Percentiles rank a stretch among this genome's conserved stretches.
Evolutionary conservation across 257 asterid species (phyloP).

Genomic region (Echites panduratus): DNA sequence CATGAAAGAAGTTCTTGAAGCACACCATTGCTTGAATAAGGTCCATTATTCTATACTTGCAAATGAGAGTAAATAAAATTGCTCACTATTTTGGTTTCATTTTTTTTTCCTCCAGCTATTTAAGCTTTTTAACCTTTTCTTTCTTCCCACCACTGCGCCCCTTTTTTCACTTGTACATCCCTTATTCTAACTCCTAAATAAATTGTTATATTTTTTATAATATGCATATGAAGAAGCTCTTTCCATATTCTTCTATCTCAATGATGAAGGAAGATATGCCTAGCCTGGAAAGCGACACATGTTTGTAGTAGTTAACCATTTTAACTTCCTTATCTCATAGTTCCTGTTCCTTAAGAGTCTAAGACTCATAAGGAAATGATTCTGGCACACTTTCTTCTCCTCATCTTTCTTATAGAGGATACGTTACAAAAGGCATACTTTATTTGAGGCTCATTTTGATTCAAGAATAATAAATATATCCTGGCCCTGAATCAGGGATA

Average conservation of each 20-base stretch:
- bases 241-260: not conserved
- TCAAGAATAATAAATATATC: not conserved
- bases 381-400: not conserved
- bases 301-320: not conserved
- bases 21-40: constrained; percentile 93
- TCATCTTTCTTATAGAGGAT: not conserved
- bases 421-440: not conserved
- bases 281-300: not conserved
- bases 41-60: constrained; percentile 26
- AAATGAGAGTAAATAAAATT: not conserved
- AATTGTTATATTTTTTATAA: not conserved
- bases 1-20: constrained; percentile 88
- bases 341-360: not conserved
- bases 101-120: not conserved
- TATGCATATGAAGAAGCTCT: not conserved
- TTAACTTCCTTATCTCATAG: not conserved
- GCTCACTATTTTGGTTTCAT: not conserved
- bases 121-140: not conserved
- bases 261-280: not conserved
- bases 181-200: not conserved
- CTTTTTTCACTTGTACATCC: not conserved
- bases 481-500: not conserved
- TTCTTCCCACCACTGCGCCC: no score
- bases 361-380: not conserved
- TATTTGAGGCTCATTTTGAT: not conserved